Evolutionary conservation across 2,329 filamentous ascomycete genomes (phyloP).

Genomic region (Coniochaeta sp.): DNA sequence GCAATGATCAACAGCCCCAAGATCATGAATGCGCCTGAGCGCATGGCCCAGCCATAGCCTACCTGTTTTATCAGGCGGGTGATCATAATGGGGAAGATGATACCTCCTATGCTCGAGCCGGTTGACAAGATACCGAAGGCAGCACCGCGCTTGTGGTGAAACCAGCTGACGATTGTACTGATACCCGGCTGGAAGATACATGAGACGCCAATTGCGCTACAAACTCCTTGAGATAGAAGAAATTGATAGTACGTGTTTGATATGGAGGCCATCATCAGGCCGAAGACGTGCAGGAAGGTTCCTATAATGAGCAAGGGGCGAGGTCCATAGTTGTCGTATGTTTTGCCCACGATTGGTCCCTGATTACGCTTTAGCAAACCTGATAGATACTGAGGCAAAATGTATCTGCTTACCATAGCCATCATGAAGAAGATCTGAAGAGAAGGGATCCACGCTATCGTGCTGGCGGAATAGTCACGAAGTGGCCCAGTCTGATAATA

Average conservation of each 20-base stretch:
- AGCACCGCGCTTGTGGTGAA: constrained; percentile 39
- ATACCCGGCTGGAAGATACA: constrained; percentile 22
- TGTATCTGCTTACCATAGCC: constrained; percentile 26
- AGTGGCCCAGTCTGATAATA: constrained; percentile 48
- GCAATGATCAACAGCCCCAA: constrained; percentile 26
- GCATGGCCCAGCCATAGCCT: constrained; percentile 41
- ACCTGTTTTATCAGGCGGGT: constrained; percentile 42
- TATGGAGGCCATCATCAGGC: constrained; percentile 46
- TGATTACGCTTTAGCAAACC: background rate
- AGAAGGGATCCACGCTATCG: constrained; percentile 53
- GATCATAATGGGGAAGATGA: constrained; percentile 53
- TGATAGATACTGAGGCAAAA: too few species aligned
- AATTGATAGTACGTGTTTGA: constrained; percentile 11
- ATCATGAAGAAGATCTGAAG: constrained; percentile 41
- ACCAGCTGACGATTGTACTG: constrained; percentile 38
- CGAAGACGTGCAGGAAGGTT: constrained; percentile 41
- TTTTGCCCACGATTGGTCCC: constrained; percentile 39
- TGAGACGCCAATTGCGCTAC: constrained; percentile 10
- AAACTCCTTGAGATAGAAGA: constrained; percentile 11
- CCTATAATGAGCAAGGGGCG: constrained; percentile 46
- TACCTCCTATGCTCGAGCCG: constrained; percentile 47
- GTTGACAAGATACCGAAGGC: constrained; percentile 46
- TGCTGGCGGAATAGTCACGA: constrained; percentile 36
- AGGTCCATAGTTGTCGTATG: constrained; percentile 60
- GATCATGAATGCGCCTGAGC: constrained; percentile 38